Conservation (phyloP, 2,329 filamentous ascomycete species). For the Aschersonia sp. region DNA sequence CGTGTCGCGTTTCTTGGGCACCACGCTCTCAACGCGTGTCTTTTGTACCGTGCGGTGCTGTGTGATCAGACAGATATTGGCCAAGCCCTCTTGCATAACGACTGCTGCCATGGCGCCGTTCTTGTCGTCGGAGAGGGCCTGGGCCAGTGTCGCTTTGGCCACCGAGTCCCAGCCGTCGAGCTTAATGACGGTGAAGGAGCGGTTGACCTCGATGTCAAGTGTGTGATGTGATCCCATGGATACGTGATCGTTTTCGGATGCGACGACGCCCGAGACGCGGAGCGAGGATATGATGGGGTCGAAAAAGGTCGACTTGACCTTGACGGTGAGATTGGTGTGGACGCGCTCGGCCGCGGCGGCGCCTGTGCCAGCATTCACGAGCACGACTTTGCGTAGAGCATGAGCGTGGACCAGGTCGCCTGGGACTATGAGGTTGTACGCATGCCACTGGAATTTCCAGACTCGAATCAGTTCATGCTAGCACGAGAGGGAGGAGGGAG, state of each 20-base stretch:
- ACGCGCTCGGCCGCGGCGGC: conserved; percentile 34
- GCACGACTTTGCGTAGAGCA: conserved; percentile 39
- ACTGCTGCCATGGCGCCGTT: conserved; percentile 78
- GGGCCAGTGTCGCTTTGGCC: conserved; percentile 60
- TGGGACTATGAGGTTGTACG: conserved; percentile 43
- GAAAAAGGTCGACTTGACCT: conserved; percentile 43
- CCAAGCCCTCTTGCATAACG: conserved; percentile 81
- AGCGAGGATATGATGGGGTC: conserved; percentile 40
- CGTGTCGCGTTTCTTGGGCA: conserved; percentile 54
- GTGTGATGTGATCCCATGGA: conserved; percentile 43
- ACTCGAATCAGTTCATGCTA: conserved; percentile 1
- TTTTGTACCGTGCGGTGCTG: conserved; percentile 67
- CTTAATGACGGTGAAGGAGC: conserved; percentile 83
- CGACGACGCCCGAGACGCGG: conserved; percentile 40
- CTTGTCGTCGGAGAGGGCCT: conserved; percentile 65
- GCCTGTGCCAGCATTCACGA: conserved; percentile 32
- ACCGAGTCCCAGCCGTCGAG: conserved; percentile 79
- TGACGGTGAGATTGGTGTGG: conserved; percentile 42
- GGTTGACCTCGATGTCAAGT: conserved; percentile 70
- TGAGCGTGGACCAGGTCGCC: conserved; percentile 40
- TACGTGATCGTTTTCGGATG: conserved; percentile 37
- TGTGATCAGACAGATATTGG: conserved; percentile 72
- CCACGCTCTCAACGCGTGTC: conserved; percentile 42
- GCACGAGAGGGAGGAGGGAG: background rate
- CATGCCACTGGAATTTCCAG: conserved; percentile 32